Evolutionary conservation across 2,329 filamentous ascomycete genomes (phyloP), one percentile per base, ranked within the genome.

Genomic region (Pseudophaeomoniella oleicola): DNA sequence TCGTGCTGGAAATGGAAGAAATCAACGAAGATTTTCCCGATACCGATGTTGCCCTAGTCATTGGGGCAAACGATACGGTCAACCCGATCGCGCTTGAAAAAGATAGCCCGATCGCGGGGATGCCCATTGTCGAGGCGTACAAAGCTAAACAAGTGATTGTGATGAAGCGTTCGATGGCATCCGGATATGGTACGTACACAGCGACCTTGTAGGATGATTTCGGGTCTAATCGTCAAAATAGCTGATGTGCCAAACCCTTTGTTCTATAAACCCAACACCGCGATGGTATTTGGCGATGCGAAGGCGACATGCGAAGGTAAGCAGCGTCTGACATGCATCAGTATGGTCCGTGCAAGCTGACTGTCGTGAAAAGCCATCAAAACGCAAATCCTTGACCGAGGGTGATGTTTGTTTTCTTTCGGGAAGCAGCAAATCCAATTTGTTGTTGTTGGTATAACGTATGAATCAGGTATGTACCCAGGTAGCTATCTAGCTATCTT

Each of bases 1-100:
- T 93, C 38, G 85, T 93, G 17, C 69, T 92, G 32, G 85, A 94
- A 60, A 93, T 93, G 85, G 86, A 93, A 48, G 86, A 94, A 63
- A 92, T 93, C 61, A 94, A 93, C 56, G 85, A 92, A 43, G 85
- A 93, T 50, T 94, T 93, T 55, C 58, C 68, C 4, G 81, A 90
- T 17, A 92, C 86, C 0, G 86, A 93, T 49, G 66, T 93, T 6
- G 86, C 83, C 0, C 71, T 93, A 3, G 85, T 93, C 0, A 93
- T 93, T 50, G 86, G 86, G 3, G 86, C 86, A 5, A 93, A 94
- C 48, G 86, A 94, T 49, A 93, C 86, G 0, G 86, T 93, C 27
- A 93, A 94, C 50, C 86, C 86, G 0, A 88, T 88, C 48, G 84
- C 86, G 0, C 62, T 93, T 44, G 83, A 93, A 54, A 78, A 81